phyloP scores from a whole-genome alignment of 495 filamentous ascomycete species.

The Cercophora samala region DNA sequence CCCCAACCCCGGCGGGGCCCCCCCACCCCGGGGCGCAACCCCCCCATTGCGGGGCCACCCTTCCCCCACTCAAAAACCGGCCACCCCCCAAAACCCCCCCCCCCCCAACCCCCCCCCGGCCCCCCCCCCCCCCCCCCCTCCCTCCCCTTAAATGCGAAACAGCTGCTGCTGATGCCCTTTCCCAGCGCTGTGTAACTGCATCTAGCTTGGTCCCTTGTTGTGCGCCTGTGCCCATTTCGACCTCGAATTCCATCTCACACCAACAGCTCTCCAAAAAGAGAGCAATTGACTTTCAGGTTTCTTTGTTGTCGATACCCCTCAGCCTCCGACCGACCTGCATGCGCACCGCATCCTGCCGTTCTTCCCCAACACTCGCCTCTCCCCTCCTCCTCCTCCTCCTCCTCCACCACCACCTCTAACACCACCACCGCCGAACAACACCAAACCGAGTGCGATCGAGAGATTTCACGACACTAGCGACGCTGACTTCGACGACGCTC shows the following conservation, averaged over 20 bases:
- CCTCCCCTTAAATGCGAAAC: background rate
- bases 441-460: background rate
- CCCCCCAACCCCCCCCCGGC: too few relatives aligned
- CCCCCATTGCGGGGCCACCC: too few relatives aligned
- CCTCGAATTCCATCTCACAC: background rate
- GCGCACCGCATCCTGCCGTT: conserved; percentile 1
- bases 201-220: background rate
- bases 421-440: background rate
- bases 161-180: conserved; percentile 1
- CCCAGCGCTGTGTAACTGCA: conserved; percentile 1
- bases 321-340: conserved; percentile 1
- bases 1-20: too few relatives aligned
- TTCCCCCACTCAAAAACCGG: too few relatives aligned
- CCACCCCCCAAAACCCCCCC: too few relatives aligned
- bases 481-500: background rate
- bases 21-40: too few relatives aligned
- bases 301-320: conserved; percentile 3
- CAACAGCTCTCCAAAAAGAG: background rate
- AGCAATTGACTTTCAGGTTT: background rate
- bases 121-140: background rate
- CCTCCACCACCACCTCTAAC: background rate
- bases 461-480: background rate
- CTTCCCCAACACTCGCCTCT: background rate
- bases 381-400: background rate
- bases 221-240: background rate